phyloP scores from a whole-genome alignment of 306 rosid genomes.

The Ormosia semicastrata region DNA sequence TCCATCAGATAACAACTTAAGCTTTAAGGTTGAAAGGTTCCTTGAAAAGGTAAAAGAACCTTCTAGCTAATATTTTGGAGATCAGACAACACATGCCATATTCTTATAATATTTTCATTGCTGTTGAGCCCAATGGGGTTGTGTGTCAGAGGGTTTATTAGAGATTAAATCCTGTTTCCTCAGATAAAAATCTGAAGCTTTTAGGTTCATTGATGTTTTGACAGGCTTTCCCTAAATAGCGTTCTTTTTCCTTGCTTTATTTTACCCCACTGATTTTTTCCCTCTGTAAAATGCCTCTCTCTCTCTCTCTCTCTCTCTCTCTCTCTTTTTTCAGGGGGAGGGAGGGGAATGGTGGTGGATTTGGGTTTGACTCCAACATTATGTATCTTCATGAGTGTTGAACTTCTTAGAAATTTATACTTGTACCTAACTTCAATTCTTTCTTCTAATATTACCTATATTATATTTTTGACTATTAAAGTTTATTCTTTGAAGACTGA shows the following conservation, averaged over 20 bases:
- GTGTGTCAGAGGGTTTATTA: background rate
- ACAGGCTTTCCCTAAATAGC: background rate
- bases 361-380: background rate
- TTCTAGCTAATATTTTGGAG: background rate
- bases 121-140: background rate
- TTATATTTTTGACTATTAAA: background rate
- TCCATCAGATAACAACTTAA: background rate
- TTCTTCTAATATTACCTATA: background rate
- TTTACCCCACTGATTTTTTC: background rate
- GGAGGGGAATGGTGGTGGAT: background rate
- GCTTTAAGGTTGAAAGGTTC: background rate
- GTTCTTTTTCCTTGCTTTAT: background rate
- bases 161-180: background rate
- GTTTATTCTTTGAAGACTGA: constrained; percentile 51
- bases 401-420: background rate
- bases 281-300: background rate
- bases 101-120: background rate
- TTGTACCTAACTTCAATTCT: background rate
- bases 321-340: background rate
- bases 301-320: too few relatives aligned
- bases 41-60: background rate
- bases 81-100: background rate
- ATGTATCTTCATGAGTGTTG: background rate
- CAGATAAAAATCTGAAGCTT: background rate
- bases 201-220: background rate